A percentile compares a stretch with the other conserved stretches of the same genome.
Conservation (phyloP, 495 filamentous ascomycete genomes). For the Xylaria intraflava region DNA sequence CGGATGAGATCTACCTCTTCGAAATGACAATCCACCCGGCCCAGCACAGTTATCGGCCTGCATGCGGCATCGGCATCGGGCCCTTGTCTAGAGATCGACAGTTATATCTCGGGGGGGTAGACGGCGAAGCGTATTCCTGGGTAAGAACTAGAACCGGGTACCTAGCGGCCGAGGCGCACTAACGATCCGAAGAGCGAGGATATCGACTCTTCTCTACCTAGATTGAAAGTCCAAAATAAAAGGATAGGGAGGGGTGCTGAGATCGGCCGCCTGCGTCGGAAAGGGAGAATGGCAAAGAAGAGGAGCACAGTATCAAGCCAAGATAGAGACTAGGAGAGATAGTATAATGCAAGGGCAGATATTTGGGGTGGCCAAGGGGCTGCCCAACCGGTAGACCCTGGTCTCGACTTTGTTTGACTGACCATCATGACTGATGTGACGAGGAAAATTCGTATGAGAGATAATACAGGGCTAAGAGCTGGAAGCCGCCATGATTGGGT, state of each 20-base stretch:
- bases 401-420: slow-evolving; percentile 21
- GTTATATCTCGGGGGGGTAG: slow-evolving; percentile 11
- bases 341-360: slow-evolving; percentile 20
- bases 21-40: slow-evolving; percentile 16
- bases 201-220: neutral
- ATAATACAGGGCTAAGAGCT: slow-evolving; percentile 20
- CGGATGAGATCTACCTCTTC: slow-evolving; percentile 13
- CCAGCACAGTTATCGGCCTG: slow-evolving; percentile 16
- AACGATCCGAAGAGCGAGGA: slow-evolving; percentile 10
- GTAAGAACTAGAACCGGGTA: slow-evolving; percentile 3
- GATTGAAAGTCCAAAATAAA: slow-evolving; percentile 6
- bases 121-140: slow-evolving; percentile 15
- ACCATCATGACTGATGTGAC: slow-evolving; percentile 18
- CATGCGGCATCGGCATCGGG: slow-evolving; percentile 20
- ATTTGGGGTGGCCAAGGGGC: slow-evolving; percentile 6
- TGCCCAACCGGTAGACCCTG: slow-evolving; percentile 4
- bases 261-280: slow-evolving; percentile 19
- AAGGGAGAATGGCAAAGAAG: slow-evolving; percentile 21
- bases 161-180: slow-evolving; percentile 20
- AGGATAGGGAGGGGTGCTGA: slow-evolving; percentile 10
- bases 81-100: slow-evolving; percentile 6
- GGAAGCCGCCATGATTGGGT: slow-evolving; percentile 25
- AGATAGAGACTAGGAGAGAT: slow-evolving; percentile 17
- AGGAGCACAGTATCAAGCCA: slow-evolving; percentile 11
- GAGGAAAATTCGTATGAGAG: slow-evolving; percentile 13